These are phyloP conservation scores for Mortierella sp. DNA, from an alignment of 371 early-diverging fungal species.

Conservation along the genomic window DNA sequence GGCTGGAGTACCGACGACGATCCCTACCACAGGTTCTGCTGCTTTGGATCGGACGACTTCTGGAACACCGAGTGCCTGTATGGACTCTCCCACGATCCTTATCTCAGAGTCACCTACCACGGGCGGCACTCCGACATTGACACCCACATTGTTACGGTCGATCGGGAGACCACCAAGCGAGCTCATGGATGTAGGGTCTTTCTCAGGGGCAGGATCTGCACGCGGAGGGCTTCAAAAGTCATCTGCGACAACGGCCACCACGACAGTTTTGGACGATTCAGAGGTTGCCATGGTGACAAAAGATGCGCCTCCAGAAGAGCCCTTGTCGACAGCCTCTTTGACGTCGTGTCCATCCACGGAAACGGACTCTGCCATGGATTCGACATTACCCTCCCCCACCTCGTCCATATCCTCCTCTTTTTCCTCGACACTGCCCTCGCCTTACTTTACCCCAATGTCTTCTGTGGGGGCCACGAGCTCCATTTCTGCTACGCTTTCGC, in stretches of 20 bases:
- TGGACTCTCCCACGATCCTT: slow-evolving; percentile 21
- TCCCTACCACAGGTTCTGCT: slow-evolving; percentile 12
- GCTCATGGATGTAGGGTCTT: slow-evolving; percentile 12
- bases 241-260: slow-evolving; percentile 30
- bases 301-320: neutral
- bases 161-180: slow-evolving; percentile 33
- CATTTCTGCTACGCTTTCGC: slow-evolving; percentile 23
- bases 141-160: too few species aligned
- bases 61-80: neutral
- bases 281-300: neutral
- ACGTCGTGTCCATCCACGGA: slow-evolving; percentile 12
- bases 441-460: too few species aligned
- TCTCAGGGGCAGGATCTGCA: slow-evolving; percentile 14
- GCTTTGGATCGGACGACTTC: too few species aligned
- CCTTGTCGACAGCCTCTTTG: slow-evolving; percentile 1
- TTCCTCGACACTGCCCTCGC: slow-evolving; percentile 4
- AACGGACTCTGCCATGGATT: slow-evolving; percentile 5
- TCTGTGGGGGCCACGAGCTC: neutral
- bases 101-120: slow-evolving; percentile 3
- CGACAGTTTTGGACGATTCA: neutral
- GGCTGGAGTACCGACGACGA: neutral
- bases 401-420: slow-evolving; percentile 28
- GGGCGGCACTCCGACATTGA: neutral
- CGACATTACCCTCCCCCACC: slow-evolving; percentile 6
- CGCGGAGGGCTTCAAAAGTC: slow-evolving; percentile 38